These are phyloP conservation scores for Fraxinus pennsylvanica DNA, from an alignment of 257 asterid species.

Conservation along the genomic window DNA sequence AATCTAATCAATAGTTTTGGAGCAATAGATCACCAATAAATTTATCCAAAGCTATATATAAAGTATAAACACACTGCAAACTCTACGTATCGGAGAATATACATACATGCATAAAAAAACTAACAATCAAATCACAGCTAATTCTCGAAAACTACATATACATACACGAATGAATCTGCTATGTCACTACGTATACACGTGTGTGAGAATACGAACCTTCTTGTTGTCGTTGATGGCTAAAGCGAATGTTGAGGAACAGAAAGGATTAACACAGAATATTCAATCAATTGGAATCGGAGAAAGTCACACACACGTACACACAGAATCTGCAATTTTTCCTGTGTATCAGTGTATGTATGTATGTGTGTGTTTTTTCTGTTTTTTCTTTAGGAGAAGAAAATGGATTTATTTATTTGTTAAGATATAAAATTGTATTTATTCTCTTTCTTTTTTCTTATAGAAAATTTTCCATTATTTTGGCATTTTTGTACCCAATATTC, in stretches of 20 bases:
- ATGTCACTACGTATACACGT: not conserved
- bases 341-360: not conserved
- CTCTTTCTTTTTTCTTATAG: too few relatives aligned
- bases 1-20: not conserved
- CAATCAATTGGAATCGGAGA: not conserved
- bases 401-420: not conserved
- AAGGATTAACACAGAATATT: constrained; percentile 9
- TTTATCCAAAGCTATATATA: constrained; percentile 26
- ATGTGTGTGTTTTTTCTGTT: not conserved
- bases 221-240: constrained; percentile 25
- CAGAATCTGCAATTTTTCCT: not conserved
- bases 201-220: constrained; percentile 24
- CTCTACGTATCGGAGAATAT: not conserved
- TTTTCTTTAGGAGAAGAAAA: not conserved
- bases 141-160: constrained; percentile 9
- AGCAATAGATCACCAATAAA: constrained; percentile 34
- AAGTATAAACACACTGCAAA: not conserved
- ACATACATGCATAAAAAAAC: not conserved
- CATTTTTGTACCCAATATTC: too few relatives aligned
- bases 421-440: too few relatives aligned
- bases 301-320: not conserved
- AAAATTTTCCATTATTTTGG: too few relatives aligned
- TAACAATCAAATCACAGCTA: constrained; percentile 26
- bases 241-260: constrained; percentile 21
- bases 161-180: constrained; percentile 2